Base-by-base conservation (phyloP, 1,284 basidiomycete species). In the Rugosomyces carneus region DNA sequence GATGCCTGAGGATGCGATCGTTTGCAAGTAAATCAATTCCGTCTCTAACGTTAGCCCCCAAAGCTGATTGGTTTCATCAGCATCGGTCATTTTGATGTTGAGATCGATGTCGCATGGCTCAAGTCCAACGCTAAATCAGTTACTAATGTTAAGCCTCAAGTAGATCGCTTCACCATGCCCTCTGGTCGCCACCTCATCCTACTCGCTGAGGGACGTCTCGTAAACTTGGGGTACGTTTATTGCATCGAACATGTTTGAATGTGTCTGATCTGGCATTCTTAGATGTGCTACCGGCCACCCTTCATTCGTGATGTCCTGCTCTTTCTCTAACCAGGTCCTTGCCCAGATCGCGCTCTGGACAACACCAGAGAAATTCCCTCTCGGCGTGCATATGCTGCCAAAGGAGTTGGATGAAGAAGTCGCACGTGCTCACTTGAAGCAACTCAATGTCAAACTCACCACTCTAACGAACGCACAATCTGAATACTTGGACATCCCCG, bases 391-490 rank as follows among this genome's bases (percentile, higher is more conserved):
- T 78, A 92, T 95, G 75, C 79, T 99, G 37, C 94, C 95, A 59
- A 99, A 99, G 80, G 84, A 89, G 54, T 87, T 98, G 58, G 95
- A 99, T 63, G 95, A 99, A 77, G 95, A 99, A 73, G 96, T 98
- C 60, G 95, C 96, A 29, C 87, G 91, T 57, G 91, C 95, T 46
- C 95, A 99, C 71, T 77, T 99, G 49, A 79, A 76, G 48, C 85
- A 91, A 66, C 81, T 97, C 63, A 89, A 89, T 64, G 90, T 97
- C 73, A 94, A 94, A 76, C 80, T 99, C 66, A 97, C 96, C 53
- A 75, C 72, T 57, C 78, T 99, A 59, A 75, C 81, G 44, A 45
- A 76, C 16, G 78, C 76, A 53, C 95, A 99, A 75, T 82, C 92
- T 61, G 75, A 78, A 50, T 99, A 99, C 80, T 84, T 99, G 57